Conservation (phyloP, 345 rosid species). For the Mercurialis annua region DNA sequence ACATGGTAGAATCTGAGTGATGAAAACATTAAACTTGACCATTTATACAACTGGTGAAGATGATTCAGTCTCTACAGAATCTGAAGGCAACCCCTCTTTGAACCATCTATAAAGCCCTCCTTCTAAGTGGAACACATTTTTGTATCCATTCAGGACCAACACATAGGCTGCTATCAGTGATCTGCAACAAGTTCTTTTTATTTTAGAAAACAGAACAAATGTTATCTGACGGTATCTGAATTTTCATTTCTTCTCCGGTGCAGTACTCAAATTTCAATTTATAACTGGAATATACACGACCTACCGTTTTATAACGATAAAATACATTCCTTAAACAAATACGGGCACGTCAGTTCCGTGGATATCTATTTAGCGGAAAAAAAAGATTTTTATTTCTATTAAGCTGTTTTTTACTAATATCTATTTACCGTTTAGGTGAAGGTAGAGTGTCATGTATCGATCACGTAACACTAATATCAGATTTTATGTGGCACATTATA, state of each 20-base stretch:
- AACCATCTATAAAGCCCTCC: slow-evolving; percentile 85
- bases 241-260: background rate
- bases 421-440: too few species aligned
- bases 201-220: slow-evolving; percentile 10
- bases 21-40: slow-evolving; percentile 28
- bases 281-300: too few species aligned
- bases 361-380: too few species aligned
- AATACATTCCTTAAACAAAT: too few species aligned
- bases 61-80: slow-evolving; percentile 46
- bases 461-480: too few species aligned
- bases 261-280: background rate
- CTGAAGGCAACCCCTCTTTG: slow-evolving; percentile 76
- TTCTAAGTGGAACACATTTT: slow-evolving; percentile 83
- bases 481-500: too few species aligned
- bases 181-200: slow-evolving; percentile 58
- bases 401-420: too few species aligned
- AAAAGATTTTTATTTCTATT: too few species aligned
- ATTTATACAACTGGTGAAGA: slow-evolving; percentile 10
- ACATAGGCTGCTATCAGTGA: slow-evolving; percentile 95
- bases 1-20: slow-evolving; percentile 5
- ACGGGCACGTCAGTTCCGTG: too few species aligned
- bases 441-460: too few species aligned
- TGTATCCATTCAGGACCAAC: slow-evolving; percentile 81
- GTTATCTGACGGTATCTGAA: too few species aligned
- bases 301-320: too few species aligned